Evolutionary conservation across 306 rosid species (phyloP), one percentile per base, ranked within the genome.

Genomic region (Vigna hirtella): DNA sequence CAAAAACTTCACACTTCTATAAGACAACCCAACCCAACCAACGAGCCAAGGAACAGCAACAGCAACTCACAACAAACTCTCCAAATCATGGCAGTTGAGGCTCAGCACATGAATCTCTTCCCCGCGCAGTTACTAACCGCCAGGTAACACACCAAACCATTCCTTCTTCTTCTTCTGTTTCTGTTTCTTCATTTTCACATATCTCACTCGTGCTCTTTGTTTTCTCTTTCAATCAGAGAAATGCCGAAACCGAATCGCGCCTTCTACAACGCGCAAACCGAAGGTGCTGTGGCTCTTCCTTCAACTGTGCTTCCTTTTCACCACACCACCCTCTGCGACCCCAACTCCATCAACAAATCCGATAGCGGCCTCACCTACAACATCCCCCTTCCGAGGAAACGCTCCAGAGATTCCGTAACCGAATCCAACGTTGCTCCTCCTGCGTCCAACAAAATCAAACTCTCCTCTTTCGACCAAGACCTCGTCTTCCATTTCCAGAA

Each of bases 1-100:
- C 8, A 52, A 8, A 76, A 76, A 15, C 79, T 69, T 22, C 7
- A 6, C 11, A 8, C 47, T 4, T 0, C 14, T 43, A 43, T 43
- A 43, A 43, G 48, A 43, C 4, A 43, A 10, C 12, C 24, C 53
- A 77, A 20, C 22, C 22, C 22, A 20, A 20, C 22, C 22, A 20
- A 20, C 22, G 22, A 20, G 22, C 22, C 22, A 38, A 38, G 10
- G 11, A 43, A 13, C 48, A 10, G 11, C 32, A 61, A 26, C 15
- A 32, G 13, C 15, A 15, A 61, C 14, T 1, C 20, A 36, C 16
- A 64, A 83, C 85, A 82, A 55, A 72, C 85, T 77, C 45, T 26
- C 72, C 78, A 10, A 42, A 9, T 9, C 76, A 93, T 93, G 97
- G 97, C 97, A 48, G 96, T 93, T 86, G 92, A 90, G 82, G 86